Conservation (phyloP, 2,329 filamentous ascomycete genomes). For the Fusarium falciforme region DNA sequence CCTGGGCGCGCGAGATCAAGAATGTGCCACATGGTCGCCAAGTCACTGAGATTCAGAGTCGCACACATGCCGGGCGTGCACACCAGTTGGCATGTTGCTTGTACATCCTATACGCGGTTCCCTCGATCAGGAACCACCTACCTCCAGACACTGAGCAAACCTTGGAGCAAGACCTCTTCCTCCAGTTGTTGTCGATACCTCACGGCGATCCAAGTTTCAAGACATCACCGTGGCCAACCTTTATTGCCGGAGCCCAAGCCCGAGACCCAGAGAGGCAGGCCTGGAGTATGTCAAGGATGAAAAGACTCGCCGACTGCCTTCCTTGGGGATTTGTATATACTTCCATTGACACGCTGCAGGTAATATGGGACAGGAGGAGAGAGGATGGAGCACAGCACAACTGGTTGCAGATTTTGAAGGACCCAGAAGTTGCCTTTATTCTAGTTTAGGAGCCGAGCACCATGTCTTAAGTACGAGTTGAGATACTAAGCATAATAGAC, state of each 20-base stretch:
- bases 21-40: conserved; percentile 5
- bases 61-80: conserved; percentile 11
- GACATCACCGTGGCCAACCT: conserved; percentile 18
- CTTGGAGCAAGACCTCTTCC: neutral
- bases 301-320: neutral
- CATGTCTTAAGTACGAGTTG: neutral
- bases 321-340: conserved; percentile 18
- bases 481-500: neutral
- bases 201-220: conserved; percentile 19
- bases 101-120: conserved; percentile 12
- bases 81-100: conserved; percentile 12
- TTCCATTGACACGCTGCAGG: conserved; percentile 7
- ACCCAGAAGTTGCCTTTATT: conserved; percentile 10
- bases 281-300: conserved; percentile 10
- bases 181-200: neutral
- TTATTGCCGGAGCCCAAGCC: conserved; percentile 12
- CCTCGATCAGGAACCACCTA: neutral
- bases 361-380: neutral
- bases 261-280: neutral
- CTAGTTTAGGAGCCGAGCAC: neutral
- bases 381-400: neutral
- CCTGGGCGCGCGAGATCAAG: conserved; percentile 8
- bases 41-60: conserved; percentile 7
- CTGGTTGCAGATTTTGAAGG: conserved; percentile 16
- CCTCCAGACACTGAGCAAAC: neutral